Conservation (phyloP, 2,329 filamentous ascomycete genomes). For the Paracorniculantispora psalliotae region DNA sequence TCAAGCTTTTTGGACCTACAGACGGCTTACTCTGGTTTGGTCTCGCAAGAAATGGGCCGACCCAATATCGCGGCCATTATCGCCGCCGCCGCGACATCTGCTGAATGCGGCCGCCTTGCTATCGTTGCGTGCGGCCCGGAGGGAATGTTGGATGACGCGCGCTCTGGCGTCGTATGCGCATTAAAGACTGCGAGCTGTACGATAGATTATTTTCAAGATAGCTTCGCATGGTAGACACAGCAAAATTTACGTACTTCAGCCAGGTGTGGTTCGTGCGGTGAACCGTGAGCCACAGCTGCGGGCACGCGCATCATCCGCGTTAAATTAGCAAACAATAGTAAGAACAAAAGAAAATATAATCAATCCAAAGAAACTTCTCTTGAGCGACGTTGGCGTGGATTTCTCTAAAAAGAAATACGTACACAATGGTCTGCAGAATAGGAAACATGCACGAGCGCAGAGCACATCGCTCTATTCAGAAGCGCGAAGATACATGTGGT, state of each 20-base stretch:
- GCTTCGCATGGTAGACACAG: conserved; percentile 34
- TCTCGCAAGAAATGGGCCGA: conserved; percentile 23
- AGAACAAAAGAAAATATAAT: too few species aligned
- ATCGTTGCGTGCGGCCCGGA: conserved; percentile 41
- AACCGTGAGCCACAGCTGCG: background rate
- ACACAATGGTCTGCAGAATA: background rate
- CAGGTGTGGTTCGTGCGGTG: background rate
- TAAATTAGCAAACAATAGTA: background rate
- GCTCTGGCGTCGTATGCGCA: conserved; percentile 29
- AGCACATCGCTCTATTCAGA: background rate
- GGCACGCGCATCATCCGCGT: too few species aligned
- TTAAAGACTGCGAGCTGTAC: conserved; percentile 22
- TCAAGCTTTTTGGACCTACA: conserved; percentile 20
- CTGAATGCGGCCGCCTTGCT: conserved; percentile 24
- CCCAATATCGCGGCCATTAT: conserved; percentile 32
- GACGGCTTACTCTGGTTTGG: conserved; percentile 15
- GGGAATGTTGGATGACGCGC: conserved; percentile 39
- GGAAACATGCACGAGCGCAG: background rate
- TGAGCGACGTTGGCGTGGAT: too few species aligned
- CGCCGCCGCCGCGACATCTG: conserved; percentile 18
- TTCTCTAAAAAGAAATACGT: too few species aligned
- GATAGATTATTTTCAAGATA: conserved; percentile 40
- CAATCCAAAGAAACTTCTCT: too few species aligned
- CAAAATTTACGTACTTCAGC: background rate
- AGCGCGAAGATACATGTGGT: conserved; percentile 2